Evolutionary conservation across 768 basidiomycete species (phyloP).

Genomic region (Atractiella rhizophila): DNA sequence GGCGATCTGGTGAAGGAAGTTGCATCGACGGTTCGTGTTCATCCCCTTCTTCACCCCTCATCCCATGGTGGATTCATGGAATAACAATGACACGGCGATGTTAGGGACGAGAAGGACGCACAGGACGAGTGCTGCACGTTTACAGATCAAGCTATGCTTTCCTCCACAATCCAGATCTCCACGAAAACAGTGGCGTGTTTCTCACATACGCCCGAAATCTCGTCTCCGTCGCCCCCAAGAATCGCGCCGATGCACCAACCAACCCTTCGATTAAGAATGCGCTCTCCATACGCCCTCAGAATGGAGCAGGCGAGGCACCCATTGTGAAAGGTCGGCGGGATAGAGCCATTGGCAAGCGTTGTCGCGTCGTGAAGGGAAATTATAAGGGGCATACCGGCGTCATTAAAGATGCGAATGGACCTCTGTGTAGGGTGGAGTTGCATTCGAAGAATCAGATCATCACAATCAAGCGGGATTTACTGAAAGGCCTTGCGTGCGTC

Average conservation of each 20-base stretch:
- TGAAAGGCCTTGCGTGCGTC: conserved; percentile 10
- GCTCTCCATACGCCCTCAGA: conserved; percentile 52
- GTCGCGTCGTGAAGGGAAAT: conserved; percentile 59
- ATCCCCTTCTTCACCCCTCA: background rate
- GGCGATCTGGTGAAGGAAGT: conserved; percentile 83
- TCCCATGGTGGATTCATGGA: background rate
- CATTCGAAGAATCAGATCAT: conserved; percentile 67
- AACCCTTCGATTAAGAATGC: conserved; percentile 47
- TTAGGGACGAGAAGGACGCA: conserved; percentile 34
- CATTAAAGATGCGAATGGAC: conserved; percentile 84
- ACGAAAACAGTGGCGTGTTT: conserved; percentile 81
- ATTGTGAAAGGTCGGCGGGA: conserved; percentile 5
- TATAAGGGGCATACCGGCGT: conserved; percentile 74
- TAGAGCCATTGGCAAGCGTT: conserved; percentile 31
- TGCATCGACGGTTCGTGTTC: conserved; percentile 46
- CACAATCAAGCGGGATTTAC: conserved; percentile 27
- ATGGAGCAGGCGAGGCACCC: conserved; percentile 16
- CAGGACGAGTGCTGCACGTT: conserved; percentile 74
- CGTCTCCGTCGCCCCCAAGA: conserved; percentile 59
- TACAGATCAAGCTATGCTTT: conserved; percentile 86
- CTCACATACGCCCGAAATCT: conserved; percentile 65
- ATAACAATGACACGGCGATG: background rate
- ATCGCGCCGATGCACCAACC: conserved; percentile 39
- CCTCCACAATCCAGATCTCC: conserved; percentile 68
- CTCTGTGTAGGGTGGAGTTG: conserved; percentile 68